These are phyloP conservation scores for Skeletonema potamos DNA, from an alignment of 108 stramenopile genomes.

Conservation along the genomic window DNA sequence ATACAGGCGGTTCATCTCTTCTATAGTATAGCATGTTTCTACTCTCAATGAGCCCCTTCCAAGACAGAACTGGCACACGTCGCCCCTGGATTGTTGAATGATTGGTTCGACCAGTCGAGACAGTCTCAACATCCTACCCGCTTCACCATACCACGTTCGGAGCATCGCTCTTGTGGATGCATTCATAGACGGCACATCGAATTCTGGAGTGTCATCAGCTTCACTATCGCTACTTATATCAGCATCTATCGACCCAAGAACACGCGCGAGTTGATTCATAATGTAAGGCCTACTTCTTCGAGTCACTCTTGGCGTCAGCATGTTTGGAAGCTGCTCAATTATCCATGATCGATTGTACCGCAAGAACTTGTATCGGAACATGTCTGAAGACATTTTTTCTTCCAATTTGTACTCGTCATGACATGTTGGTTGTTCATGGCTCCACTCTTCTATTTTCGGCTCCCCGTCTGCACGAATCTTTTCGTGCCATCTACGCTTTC, in stretches of 20 bases:
- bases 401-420: constrained; percentile 80
- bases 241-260: constrained; percentile 60
- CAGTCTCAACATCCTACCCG: constrained; percentile 49
- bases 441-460: constrained; percentile 44
- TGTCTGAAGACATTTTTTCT: constrained; percentile 68
- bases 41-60: constrained; percentile 73
- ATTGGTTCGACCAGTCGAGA: constrained; percentile 50
- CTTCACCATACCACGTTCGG: constrained; percentile 63
- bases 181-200: constrained; percentile 59
- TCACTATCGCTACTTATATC: constrained; percentile 75
- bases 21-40: constrained; percentile 51
- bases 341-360: constrained; percentile 85
- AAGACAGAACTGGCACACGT: constrained; percentile 73
- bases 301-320: constrained; percentile 79
- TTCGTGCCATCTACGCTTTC: constrained; percentile 68
- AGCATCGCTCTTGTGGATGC: constrained; percentile 59
- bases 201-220: constrained; percentile 52
- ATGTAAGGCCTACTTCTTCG: constrained; percentile 73
- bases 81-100: constrained; percentile 55
- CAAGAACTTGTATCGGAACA: constrained; percentile 87
- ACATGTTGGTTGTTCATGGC: constrained; percentile 47
- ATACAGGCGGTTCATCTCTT: constrained; percentile 60
- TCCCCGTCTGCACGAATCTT: constrained; percentile 20
- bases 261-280: constrained; percentile 74
- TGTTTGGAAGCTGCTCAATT: constrained; percentile 68